Evolutionary conservation across 192 early-diverging fungal genomes (phyloP), one percentile per base, ranked within the genome.

Genomic region (Radiomyces spectabilis): DNA sequence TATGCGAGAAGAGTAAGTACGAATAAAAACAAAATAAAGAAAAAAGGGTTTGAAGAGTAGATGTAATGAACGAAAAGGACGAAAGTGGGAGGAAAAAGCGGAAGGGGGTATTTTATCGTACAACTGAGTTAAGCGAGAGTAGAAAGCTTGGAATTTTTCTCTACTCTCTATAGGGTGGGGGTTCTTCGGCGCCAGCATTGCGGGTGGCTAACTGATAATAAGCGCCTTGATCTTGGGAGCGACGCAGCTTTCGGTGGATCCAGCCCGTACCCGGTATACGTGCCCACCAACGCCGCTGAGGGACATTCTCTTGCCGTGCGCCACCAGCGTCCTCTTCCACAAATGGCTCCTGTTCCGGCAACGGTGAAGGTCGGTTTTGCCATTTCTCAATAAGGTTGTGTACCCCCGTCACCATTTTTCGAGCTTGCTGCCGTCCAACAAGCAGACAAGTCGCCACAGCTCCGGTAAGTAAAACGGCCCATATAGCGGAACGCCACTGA

Each of bases 401-500:
- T 1, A 68, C 35, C 1, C 58, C 46, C 16, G 48, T 27, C 0
- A 44, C 49, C 12, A 68, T 4, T 7, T 31, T 47, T n/a, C 33
- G 24, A 18, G 51, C 57, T 42, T 66, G 64, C 2, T 48, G 40
- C 13, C 64, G 51, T 13, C 55, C 55, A 13, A 55, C 35, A 22
- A 59, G 43, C 3, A 58, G 24, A 50, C 57, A 56, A 25, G 51
- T 50, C 24, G 40, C 57, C 27, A 44, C 9, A 1, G 34, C 25
- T 19, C 57, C 64, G 16, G 65, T 68, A n/a, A 61, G 39, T n/a
- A 56, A 5, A 2, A 61, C 53, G 4, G 65, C 65, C 19, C 46
- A 15, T 0, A 44, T 26, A 5, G 54, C 59, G 19, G 47, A 12
- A 16, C 52, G 39, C 59, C 58, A 61, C 22, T 68, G 49, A 4